These are phyloP conservation scores for Porphyrellus sp. DNA, from an alignment of 1,284 basidiomycete species.

Conservation along the genomic window DNA sequence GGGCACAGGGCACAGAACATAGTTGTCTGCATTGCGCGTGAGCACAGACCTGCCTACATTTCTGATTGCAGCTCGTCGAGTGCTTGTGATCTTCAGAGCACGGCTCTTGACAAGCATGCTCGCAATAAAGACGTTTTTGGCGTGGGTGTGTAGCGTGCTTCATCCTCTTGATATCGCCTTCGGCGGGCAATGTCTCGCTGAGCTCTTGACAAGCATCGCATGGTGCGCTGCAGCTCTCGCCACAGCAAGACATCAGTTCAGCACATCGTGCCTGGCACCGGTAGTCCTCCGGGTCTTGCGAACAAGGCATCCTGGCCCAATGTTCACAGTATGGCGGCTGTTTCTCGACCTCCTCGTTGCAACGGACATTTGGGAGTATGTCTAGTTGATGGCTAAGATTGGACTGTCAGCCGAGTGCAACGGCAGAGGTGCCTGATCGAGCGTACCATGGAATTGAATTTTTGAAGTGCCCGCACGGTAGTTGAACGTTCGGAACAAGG, in stretches of 20 bases:
- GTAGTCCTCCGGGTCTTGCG: conserved; percentile 39
- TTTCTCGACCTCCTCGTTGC: conserved; percentile 45
- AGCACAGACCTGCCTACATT: conserved; percentile 56
- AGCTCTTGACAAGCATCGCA: conserved; percentile 54
- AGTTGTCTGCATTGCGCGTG: conserved; percentile 48
- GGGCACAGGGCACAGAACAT: conserved; percentile 59
- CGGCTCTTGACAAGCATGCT: conserved; percentile 49
- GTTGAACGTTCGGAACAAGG: conserved; percentile 42
- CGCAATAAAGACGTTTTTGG: conserved; percentile 52
- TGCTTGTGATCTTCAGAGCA: conserved; percentile 57
- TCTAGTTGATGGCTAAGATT: conserved; percentile 46
- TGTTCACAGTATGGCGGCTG: conserved; percentile 59
- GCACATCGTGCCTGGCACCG: conserved; percentile 46
- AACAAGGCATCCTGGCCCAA: conserved; percentile 44
- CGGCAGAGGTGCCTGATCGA: neutral
- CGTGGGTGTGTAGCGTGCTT: conserved; percentile 52
- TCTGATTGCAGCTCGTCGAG: conserved; percentile 42
- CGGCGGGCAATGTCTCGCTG: conserved; percentile 3
- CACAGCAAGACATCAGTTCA: conserved; percentile 52
- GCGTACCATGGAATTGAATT: conserved; percentile 53
- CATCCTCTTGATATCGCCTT: conserved; percentile 25
- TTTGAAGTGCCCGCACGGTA: conserved; percentile 66
- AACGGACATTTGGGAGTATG: conserved; percentile 44
- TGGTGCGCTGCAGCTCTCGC: conserved; percentile 45
- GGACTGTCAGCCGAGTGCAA: conserved; percentile 6